Percentiles rank a stretch among this genome's conserved stretches.
phyloP scores from a whole-genome alignment of 805 yeast genomes.

The Candida qinlingensis region DNA sequence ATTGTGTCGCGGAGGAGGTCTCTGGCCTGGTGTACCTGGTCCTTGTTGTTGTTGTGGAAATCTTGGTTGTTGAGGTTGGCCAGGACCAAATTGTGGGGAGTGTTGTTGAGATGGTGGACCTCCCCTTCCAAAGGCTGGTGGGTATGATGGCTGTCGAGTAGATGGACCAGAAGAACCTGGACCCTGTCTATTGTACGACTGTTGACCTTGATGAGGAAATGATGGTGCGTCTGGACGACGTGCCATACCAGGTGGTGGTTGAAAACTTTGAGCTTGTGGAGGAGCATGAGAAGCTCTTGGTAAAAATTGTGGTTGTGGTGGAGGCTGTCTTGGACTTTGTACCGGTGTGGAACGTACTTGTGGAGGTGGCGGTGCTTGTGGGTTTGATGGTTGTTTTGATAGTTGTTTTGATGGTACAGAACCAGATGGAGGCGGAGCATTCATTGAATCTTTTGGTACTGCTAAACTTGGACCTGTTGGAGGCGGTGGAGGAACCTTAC shows the following conservation, averaged over 20 bases:
- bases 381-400: not conserved
- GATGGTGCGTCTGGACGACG: not conserved
- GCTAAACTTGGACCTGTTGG: not conserved
- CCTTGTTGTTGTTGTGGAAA: not conserved
- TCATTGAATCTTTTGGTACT: not conserved
- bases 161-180: not conserved
- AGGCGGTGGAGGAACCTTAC: not conserved
- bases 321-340: not conserved
- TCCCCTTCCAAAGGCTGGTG: not conserved
- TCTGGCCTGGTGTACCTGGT: not conserved
- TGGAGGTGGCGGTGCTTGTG: not conserved
- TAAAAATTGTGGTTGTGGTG: not conserved
- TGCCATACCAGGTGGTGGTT: not conserved
- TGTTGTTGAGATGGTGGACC: not conserved
- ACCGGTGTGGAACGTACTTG: not conserved
- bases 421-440: not conserved
- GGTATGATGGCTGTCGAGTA: not conserved
- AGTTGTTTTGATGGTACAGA: not conserved
- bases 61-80: not conserved
- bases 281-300: not conserved
- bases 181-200: not conserved
- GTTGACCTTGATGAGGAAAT: not conserved
- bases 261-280: slow-evolving; percentile 2
- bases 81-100: not conserved
- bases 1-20: slow-evolving; percentile 1